These are phyloP conservation scores for Fusarium praegraminearum DNA, from an alignment of 2,329 filamentous ascomycete species.

Conservation along the genomic window DNA sequence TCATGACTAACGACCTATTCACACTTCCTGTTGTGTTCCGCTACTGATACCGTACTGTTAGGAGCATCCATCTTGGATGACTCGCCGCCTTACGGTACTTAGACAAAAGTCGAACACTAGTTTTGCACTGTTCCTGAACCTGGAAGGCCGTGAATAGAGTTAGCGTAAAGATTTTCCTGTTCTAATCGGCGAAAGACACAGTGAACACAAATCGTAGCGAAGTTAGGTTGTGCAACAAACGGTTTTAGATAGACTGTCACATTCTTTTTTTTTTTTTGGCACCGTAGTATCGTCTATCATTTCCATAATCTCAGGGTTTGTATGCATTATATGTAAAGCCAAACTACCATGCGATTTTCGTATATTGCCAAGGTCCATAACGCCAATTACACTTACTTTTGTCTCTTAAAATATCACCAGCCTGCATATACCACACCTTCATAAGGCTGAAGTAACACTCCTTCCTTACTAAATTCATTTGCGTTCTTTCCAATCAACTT, in stretches of 20 bases:
- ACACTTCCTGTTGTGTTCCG: too few species aligned
- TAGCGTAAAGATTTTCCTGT: too few species aligned
- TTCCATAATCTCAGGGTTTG: fast-evolving
- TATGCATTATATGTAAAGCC: too few species aligned
- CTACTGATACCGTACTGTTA: too few species aligned
- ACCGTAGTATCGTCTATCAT: fast-evolving
- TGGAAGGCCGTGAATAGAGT: too few species aligned
- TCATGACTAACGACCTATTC: too few species aligned
- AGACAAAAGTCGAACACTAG: too few species aligned
- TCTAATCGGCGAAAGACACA: neutral
- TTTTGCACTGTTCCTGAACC: too few species aligned
- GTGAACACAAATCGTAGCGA: neutral
- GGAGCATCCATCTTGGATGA: too few species aligned
- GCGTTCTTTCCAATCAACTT: neutral
- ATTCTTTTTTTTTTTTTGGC: neutral
- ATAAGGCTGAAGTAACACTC: neutral
- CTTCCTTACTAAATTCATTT: fast-evolving
- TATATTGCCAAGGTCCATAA: neutral
- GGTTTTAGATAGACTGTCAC: neutral
- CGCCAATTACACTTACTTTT: neutral
- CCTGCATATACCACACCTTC: constrained; percentile 3
- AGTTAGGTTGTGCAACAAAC: neutral
- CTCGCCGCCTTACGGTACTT: too few species aligned
- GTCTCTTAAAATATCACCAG: neutral
- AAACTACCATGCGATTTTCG: fast-evolving